phyloP scores from a whole-genome alignment of 1,139 yeast genomes.

The Nakaseomyces delphensis region DNA sequence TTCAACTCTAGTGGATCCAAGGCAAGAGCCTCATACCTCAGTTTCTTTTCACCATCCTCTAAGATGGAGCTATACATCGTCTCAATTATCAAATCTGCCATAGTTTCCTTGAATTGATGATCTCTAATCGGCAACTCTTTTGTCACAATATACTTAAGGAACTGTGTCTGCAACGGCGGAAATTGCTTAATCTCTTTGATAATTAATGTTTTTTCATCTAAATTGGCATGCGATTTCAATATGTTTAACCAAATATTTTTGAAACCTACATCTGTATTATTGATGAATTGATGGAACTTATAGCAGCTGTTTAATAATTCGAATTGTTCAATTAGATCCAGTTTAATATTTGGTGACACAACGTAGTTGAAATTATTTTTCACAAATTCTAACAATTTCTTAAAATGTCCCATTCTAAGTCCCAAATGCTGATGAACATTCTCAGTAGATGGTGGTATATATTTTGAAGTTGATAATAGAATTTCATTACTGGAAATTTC shows the following conservation, averaged over 20 bases:
- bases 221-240: constrained; percentile 10
- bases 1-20: constrained; percentile 24
- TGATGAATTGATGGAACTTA: constrained; percentile 32
- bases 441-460: constrained; percentile 40
- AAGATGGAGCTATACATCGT: constrained; percentile 37
- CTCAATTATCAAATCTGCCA: constrained; percentile 34
- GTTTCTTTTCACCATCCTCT: constrained; percentile 37
- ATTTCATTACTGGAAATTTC: constrained; percentile 46
- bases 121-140: constrained; percentile 14
- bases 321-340: constrained; percentile 26
- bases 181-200: constrained; percentile 32
- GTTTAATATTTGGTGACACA: constrained; percentile 27
- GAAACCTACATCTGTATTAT: constrained; percentile 8
- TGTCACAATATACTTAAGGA: constrained; percentile 29
- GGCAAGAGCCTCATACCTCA: constrained; percentile 29
- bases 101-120: constrained; percentile 27
- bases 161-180: constrained; percentile 34
- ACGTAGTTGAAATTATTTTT: constrained; percentile 40
- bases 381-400: constrained; percentile 41
- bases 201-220: constrained; percentile 15
- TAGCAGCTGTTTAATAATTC: constrained; percentile 53
- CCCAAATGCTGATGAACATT: constrained; percentile 39
- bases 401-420: constrained; percentile 35
- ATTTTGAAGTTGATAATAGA: constrained; percentile 39
- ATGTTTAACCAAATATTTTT: constrained; percentile 16